Evolutionary conservation across 2,329 filamentous ascomycete genomes (phyloP).

Genomic region (Aspergillaceae sp.): DNA sequence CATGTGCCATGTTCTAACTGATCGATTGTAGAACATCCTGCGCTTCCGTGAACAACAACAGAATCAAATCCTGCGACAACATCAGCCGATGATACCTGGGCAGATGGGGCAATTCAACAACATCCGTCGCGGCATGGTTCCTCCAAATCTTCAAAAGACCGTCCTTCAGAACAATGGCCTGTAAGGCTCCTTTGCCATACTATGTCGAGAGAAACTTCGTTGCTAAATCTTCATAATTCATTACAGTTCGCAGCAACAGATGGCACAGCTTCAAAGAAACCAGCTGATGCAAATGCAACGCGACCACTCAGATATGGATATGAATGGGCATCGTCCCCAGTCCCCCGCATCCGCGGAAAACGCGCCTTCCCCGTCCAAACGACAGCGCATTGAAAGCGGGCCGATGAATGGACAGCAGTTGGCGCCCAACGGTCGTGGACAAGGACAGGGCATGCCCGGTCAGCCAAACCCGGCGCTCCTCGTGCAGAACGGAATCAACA

Average conservation of each 20-base stretch:
- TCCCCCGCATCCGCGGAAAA: conserved; percentile 80
- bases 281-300: conserved; percentile 75
- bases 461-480: conserved; percentile 49
- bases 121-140: conserved; percentile 47
- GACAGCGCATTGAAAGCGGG: conserved; percentile 68
- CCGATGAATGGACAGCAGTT: conserved; percentile 69
- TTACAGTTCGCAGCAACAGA: conserved; percentile 52
- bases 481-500: conserved; percentile 58
- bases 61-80: conserved; percentile 62
- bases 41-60: conserved; percentile 67
- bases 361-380: conserved; percentile 84
- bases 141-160: conserved; percentile 53
- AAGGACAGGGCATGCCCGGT: conserved; percentile 61
- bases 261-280: conserved; percentile 60
- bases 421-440: conserved; percentile 64
- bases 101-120: conserved; percentile 51
- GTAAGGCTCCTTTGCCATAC: conserved; percentile 20
- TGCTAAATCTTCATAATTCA: conserved; percentile 1
- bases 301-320: conserved; percentile 79
- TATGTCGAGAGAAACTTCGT: conserved; percentile 1
- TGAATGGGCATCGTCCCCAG: conserved; percentile 67
- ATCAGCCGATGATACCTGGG: conserved; percentile 53
- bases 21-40: conserved; percentile 48
- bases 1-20: conserved; percentile 8
- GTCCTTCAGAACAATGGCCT: conserved; percentile 65